Conservation (phyloP, 2,329 filamentous ascomycete genomes). For the Fusarium dimerum region DNA sequence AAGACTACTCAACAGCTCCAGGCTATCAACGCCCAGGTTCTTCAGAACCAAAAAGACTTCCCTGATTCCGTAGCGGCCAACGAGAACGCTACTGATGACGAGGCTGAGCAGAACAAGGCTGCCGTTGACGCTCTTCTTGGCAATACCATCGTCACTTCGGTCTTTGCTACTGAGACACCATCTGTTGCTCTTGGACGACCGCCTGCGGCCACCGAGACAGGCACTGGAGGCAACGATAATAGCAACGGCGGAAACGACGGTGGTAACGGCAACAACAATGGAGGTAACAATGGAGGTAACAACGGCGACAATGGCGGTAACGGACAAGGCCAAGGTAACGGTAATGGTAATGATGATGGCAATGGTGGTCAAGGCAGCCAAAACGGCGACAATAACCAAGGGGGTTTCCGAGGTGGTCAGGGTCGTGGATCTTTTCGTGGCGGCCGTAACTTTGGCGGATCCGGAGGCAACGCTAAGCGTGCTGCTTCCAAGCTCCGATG, state of each 20-base stretch:
- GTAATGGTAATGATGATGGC: slow-evolving; percentile 5
- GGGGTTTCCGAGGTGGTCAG: not conserved
- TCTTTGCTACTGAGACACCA: slow-evolving; percentile 38
- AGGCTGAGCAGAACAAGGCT: slow-evolving; percentile 33
- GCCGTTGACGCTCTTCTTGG: slow-evolving; percentile 42
- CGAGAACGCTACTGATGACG: slow-evolving; percentile 38
- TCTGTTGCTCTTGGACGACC: slow-evolving; percentile 21
- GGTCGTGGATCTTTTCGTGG: not conserved
- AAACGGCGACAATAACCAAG: slow-evolving; percentile 1
- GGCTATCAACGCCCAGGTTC: slow-evolving; percentile 49
- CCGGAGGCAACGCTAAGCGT: slow-evolving; percentile 17
- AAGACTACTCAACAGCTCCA: slow-evolving; percentile 47
- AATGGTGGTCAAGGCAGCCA: slow-evolving; percentile 4
- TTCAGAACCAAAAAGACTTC: slow-evolving; percentile 53
- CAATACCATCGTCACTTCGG: slow-evolving; percentile 28
- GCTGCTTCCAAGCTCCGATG: slow-evolving; percentile 10
- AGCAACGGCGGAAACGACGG: slow-evolving; percentile 7
- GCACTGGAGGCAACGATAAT: slow-evolving; percentile 9
- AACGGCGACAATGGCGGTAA: slow-evolving; percentile 4
- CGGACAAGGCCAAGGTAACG: slow-evolving; percentile 11
- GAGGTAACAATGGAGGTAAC: not conserved
- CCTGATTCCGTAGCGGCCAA: slow-evolving; percentile 42
- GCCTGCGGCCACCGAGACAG: slow-evolving; percentile 3
- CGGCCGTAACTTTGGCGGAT: slow-evolving; percentile 2
- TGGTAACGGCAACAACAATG: slow-evolving; percentile 3